Conservation (phyloP, 2,329 filamentous ascomycete genomes). For the Fusarium equiseti region DNA sequence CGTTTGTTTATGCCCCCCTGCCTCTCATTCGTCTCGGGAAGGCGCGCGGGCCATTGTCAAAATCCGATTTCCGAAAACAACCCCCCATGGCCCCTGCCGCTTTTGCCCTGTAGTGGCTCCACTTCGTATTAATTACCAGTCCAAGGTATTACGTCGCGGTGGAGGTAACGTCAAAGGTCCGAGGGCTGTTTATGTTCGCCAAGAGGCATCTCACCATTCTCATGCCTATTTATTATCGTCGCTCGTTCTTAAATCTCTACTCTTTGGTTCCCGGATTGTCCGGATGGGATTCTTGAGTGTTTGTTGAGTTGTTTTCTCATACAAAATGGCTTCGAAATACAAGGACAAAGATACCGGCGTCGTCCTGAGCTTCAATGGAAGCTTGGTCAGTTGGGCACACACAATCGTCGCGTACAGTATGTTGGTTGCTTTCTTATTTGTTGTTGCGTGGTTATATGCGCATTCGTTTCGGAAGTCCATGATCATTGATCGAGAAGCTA, state of each 20-base stretch:
- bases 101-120: constrained; percentile 27
- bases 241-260: constrained; percentile 33
- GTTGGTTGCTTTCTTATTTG: constrained; percentile 47
- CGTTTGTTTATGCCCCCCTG: constrained; percentile 8
- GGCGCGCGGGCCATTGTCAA: constrained; percentile 39
- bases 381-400: constrained; percentile 91
- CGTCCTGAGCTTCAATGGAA: constrained; percentile 78
- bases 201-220: constrained; percentile 47
- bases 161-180: constrained; percentile 45
- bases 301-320: constrained; percentile 37
- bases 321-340: constrained; percentile 60
- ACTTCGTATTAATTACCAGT: constrained; percentile 31
- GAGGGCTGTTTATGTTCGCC: constrained; percentile 42
- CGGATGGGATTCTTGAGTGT: constrained; percentile 49
- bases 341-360: constrained; percentile 75
- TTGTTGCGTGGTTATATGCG: constrained; percentile 7
- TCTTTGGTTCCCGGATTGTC: constrained; percentile 46
- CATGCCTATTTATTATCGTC: constrained; percentile 28
- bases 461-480: not conserved
- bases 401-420: constrained; percentile 84
- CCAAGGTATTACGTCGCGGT: constrained; percentile 44
- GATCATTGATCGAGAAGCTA: constrained; percentile 29
- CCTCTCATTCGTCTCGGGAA: constrained; percentile 36
- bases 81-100: constrained; percentile 3
- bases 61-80: constrained; percentile 36